Percentiles rank a stretch among this genome's conserved stretches.
These are phyloP conservation scores for Parafenestella ontariensis DNA, from an alignment of 2,329 filamentous ascomycete genomes.

Conservation along the genomic window DNA sequence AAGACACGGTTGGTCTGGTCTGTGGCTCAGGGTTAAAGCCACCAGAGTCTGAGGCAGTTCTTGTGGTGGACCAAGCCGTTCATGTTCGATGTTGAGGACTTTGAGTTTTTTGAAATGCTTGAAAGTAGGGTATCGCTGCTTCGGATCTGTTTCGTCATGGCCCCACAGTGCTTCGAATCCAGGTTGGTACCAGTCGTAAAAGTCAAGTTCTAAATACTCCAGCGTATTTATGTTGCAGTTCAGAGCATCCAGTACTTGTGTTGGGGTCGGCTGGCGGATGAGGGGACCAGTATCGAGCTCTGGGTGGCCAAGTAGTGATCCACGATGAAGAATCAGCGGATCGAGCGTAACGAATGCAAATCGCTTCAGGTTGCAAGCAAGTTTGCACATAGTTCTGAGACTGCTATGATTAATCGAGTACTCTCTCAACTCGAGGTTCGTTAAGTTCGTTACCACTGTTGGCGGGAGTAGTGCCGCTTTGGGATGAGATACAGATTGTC, in stretches of 20 bases:
- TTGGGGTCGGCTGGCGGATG: neutral
- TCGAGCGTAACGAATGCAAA: neutral
- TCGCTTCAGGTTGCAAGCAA: neutral
- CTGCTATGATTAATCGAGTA: neutral
- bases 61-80: neutral
- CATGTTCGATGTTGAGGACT: neutral
- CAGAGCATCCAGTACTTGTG: neutral
- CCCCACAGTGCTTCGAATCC: neutral
- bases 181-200: conserved; percentile 1
- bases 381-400: neutral
- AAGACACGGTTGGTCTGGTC: neutral
- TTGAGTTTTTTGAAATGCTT: neutral
- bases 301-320: neutral
- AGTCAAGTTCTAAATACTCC: neutral
- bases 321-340: neutral
- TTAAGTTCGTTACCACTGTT: neutral
- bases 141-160: neutral
- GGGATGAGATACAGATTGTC: neutral
- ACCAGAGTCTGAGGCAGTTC: neutral
- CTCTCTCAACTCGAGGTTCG: neutral
- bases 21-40: neutral
- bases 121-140: neutral
- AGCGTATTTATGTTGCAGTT: neutral
- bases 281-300: neutral
- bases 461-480: neutral